Base-by-base conservation (phyloP, 1,284 basidiomycete genomes). In the Porphyrellus sp. region DNA sequence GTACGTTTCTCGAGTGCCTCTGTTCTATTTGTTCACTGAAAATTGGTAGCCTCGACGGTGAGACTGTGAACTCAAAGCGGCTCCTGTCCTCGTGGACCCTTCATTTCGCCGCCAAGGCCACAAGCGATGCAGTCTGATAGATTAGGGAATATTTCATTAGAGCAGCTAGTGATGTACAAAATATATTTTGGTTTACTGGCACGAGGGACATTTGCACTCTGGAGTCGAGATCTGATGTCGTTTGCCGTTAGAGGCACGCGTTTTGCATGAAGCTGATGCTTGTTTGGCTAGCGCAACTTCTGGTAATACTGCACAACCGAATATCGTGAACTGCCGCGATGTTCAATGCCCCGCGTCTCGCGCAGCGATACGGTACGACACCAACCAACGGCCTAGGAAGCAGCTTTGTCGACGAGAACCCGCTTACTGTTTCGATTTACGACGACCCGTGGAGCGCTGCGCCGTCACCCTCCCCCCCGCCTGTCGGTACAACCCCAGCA, bases 401-500 rank as follows among this genome's bases (percentile, higher is more conserved):
- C 27, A 89, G 84, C 68, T 86, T 85, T 65, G 83, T 88, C 28
- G 83, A 85, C 57, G 85, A 88, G 59, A 82, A 91, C 63, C 90
- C 89, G 2, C 77, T 92, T 20, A 79, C 85, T 7, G 77, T 72
- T 60, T 91, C 89, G 5, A 81, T 83, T 12, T 91, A 90, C 66
- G 90, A 82, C 59, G 92, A 95, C 72, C 92, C 92, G 18, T 95
- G 92, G 92, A 90, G 86, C 63, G 77, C 87, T 52, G 78, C 82
- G 8, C 91, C 91, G 3, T 86, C 83, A 53, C 91, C 91, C 20
- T 81, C 85, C 25, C 81, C 84, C 21, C 85, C 87, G 18, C 77
- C 84, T 25, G 63, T 70, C 49, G 74, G 76, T 31, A 63, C 74
- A 44, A 65, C 78, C 33, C 77, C 82, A 37, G 72, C 80, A 25